phyloP scores from a whole-genome alignment of 1,139 yeast species.

The Debaryomyces sp. region DNA sequence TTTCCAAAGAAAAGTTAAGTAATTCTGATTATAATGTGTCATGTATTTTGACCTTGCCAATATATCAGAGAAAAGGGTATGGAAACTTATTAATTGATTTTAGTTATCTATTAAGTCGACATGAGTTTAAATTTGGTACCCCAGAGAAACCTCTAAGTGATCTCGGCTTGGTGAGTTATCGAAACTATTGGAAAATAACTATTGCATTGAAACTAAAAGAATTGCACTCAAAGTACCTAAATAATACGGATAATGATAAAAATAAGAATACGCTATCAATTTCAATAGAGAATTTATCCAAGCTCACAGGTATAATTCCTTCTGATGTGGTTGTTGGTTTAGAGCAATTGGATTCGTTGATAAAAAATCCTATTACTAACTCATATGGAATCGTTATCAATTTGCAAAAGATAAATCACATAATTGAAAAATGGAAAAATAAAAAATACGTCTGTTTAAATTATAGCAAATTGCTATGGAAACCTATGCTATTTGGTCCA shows the following conservation, averaged over 20 bases:
- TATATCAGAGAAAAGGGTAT: constrained; percentile 84
- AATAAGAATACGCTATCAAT: constrained; percentile 20
- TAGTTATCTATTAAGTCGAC: constrained; percentile 74
- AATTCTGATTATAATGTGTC: constrained; percentile 80
- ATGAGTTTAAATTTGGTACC: constrained; percentile 81
- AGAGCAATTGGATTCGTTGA: constrained; percentile 70
- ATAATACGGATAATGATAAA: constrained; percentile 12
- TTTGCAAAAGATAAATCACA: constrained; percentile 40
- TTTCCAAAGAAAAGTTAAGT: constrained; percentile 83
- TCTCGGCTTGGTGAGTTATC: constrained; percentile 80
- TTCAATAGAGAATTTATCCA: constrained; percentile 63
- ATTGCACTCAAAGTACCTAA: constrained; percentile 29
- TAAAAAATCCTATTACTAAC: constrained; percentile 44
- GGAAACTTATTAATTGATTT: constrained; percentile 89
- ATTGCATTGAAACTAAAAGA: constrained; percentile 49
- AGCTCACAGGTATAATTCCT: constrained; percentile 80
- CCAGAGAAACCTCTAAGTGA: constrained; percentile 95
- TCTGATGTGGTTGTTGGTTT: constrained; percentile 87
- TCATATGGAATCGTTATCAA: constrained; percentile 61
- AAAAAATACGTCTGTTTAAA: constrained; percentile 59
- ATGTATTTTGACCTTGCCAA: constrained; percentile 88
- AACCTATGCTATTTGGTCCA: constrained; percentile 80
- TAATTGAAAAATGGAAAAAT: constrained; percentile 55
- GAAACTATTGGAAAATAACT: constrained; percentile 82
- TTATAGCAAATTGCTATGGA: constrained; percentile 66